These are phyloP conservation scores for Apophysomyces elegans DNA, from an alignment of 371 early-diverging fungal species.

Conservation along the genomic window DNA sequence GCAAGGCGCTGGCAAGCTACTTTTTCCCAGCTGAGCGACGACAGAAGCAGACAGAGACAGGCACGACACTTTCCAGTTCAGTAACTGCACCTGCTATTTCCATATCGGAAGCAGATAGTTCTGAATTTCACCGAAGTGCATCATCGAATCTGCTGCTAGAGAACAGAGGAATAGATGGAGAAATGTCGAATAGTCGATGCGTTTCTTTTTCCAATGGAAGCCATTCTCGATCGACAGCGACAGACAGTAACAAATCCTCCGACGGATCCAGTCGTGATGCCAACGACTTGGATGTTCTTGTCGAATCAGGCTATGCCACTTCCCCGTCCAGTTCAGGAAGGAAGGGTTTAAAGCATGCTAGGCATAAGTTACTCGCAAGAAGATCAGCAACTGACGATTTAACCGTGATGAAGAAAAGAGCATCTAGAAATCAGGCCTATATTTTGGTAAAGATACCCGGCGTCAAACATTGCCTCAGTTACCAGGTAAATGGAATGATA, in stretches of 20 bases:
- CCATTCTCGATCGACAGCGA: background rate
- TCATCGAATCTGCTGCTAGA: background rate
- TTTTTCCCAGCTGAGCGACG: slow-evolving; percentile 68
- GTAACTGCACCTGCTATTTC: slow-evolving; percentile 2
- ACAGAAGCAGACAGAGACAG: slow-evolving; percentile 14
- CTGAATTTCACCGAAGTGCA: background rate
- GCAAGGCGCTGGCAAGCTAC: slow-evolving; percentile 72
- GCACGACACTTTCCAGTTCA: slow-evolving; percentile 2
- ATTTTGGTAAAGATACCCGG: slow-evolving; percentile 78
- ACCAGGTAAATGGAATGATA: slow-evolving; percentile 49
- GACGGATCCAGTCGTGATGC: slow-evolving; percentile 6
- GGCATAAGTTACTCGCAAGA: slow-evolving; percentile 20
- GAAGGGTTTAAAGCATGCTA: slow-evolving; percentile 18
- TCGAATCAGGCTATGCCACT: background rate
- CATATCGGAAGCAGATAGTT: background rate
- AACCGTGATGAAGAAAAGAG: slow-evolving; percentile 69
- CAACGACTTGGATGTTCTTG: slow-evolving; percentile 2
- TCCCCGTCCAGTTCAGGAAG: slow-evolving; percentile 7
- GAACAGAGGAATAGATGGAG: background rate
- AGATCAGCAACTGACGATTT: slow-evolving; percentile 40
- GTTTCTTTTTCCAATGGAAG: background rate
- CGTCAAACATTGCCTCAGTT: slow-evolving; percentile 68
- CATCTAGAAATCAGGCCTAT: slow-evolving; percentile 70
- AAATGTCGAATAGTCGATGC: background rate
- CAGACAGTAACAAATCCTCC: background rate